A percentile compares a stretch with the other conserved stretches of the same genome.
Evolutionary conservation across 2,329 filamentous ascomycete genomes (phyloP).

Genomic region (Gnomoniopsis smithogilvyi): DNA sequence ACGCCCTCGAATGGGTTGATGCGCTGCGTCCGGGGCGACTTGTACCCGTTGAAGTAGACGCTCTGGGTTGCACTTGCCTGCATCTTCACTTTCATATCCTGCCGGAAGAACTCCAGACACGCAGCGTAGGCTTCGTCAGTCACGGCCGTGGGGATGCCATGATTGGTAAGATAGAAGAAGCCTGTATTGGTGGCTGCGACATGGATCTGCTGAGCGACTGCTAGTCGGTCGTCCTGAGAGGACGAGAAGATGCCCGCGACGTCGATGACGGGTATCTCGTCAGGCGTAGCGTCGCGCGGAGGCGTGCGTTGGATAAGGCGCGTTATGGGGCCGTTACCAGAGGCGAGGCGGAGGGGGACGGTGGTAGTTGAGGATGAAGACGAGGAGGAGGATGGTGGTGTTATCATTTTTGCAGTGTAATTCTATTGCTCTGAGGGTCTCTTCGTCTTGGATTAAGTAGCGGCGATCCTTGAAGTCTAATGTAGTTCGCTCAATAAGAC

Average conservation of each 20-base stretch:
- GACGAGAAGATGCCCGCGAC: conserved; percentile 36
- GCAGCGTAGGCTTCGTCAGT: conserved; percentile 29
- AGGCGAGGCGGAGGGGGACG: conserved; percentile 31
- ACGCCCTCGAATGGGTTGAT: conserved; percentile 47
- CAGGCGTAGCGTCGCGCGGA: conserved; percentile 32
- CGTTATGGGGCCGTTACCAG: conserved; percentile 34
- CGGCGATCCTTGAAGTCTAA: not conserved
- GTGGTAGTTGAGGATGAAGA: conserved; percentile 11
- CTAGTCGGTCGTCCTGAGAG: conserved; percentile 5
- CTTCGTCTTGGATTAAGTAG: not conserved
- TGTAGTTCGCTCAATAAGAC: not conserved
- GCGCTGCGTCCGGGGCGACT: conserved; percentile 36
- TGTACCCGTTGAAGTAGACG: conserved; percentile 47
- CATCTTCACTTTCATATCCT: conserved; percentile 41
- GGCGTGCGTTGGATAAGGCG: conserved; percentile 33
- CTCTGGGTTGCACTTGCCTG: conserved; percentile 32
- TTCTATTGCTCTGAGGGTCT: not conserved
- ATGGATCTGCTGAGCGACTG: conserved; percentile 22
- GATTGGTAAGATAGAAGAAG: conserved; percentile 54
- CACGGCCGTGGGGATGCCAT: conserved; percentile 37
- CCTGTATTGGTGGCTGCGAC: conserved; percentile 47
- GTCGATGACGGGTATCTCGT: conserved; percentile 54
- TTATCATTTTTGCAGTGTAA: not conserved
- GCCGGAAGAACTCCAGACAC: conserved; percentile 45
- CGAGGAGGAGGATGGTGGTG: not conserved